Conservation (phyloP, 2,329 filamentous ascomycete genomes). For the Aspergillus sojae region DNA sequence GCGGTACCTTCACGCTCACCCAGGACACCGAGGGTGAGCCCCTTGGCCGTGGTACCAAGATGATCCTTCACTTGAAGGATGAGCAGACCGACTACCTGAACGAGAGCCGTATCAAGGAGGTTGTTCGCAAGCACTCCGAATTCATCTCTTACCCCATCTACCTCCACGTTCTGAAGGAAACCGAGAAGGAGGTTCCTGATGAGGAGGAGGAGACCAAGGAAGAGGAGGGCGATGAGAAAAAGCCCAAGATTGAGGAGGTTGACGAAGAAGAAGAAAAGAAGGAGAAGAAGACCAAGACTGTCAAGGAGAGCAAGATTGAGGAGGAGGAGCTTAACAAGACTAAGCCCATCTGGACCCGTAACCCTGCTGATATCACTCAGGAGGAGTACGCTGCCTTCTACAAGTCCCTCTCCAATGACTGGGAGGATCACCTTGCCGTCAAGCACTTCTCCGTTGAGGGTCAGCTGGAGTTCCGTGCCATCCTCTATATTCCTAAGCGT, state of each 20-base stretch:
- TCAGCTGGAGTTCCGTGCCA: constrained; percentile 99
- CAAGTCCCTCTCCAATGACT: constrained; percentile 99
- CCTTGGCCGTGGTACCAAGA: constrained; percentile 93
- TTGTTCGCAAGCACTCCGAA: constrained; percentile 99
- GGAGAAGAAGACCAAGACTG: constrained; percentile 97
- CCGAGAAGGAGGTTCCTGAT: constrained; percentile 96
- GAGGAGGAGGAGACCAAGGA: constrained; percentile 81
- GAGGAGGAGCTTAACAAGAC: constrained; percentile 99
- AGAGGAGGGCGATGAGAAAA: constrained; percentile 83
- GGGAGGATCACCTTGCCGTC: constrained; percentile 98
- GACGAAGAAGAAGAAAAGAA: constrained; percentile 83
- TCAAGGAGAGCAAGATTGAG: constrained; percentile 98
- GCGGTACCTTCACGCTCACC: constrained; percentile 93
- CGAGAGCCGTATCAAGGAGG: constrained; percentile 99
- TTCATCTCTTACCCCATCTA: constrained; percentile 99
- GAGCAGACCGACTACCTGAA: constrained; percentile 98
- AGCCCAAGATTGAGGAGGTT: constrained; percentile 92
- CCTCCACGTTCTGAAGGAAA: constrained; percentile 99
- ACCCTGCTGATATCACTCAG: constrained; percentile 89
- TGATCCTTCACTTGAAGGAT: constrained; percentile 98
- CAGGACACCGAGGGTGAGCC: constrained; percentile 88
- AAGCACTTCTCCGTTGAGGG: constrained; percentile 99
- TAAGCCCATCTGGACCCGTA: constrained; percentile 99
- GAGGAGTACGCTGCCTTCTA: constrained; percentile 99
- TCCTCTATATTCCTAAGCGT: constrained; percentile 99